Percentiles rank a stretch among this genome's conserved stretches.
Evolutionary conservation across 306 rosid species (phyloP).

Genomic region (Trifolium dubium): DNA sequence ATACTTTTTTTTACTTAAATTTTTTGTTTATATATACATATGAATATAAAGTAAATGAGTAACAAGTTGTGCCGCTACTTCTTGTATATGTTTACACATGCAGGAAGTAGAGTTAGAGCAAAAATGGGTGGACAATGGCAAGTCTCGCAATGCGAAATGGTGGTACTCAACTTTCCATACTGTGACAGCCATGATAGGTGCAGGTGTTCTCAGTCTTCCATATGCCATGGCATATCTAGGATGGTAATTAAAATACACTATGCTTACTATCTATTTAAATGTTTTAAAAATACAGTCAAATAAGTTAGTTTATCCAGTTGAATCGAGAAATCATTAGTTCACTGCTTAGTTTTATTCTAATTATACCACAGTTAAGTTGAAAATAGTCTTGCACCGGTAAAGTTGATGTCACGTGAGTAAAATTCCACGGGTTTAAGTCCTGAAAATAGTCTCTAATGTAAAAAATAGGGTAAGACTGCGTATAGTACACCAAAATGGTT

Average conservation of each 20-base stretch:
- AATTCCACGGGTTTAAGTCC: too few species aligned
- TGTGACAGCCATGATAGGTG: slow-evolving; percentile 94
- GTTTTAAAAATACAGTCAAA: background rate
- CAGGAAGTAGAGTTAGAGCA: slow-evolving; percentile 55
- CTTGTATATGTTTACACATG: background rate
- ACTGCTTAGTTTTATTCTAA: background rate
- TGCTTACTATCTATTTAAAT: background rate
- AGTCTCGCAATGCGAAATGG: slow-evolving; percentile 81
- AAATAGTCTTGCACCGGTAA: too few species aligned
- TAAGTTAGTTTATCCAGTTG: background rate
- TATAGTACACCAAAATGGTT: too few species aligned
- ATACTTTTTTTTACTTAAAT: background rate
- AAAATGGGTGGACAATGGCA: slow-evolving; percentile 67
- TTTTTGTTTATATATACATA: too few species aligned
- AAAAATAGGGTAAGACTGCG: too few species aligned
- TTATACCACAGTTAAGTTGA: background rate
- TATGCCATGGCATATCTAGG: slow-evolving; percentile 95
- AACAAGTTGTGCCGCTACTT: too few species aligned
- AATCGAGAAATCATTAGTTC: background rate
- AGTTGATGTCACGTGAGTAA: too few species aligned
- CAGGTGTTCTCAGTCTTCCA: slow-evolving; percentile 51
- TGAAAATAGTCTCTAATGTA: too few species aligned
- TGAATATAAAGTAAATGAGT: too few species aligned
- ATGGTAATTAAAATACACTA: slow-evolving; percentile 59
- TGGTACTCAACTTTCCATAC: slow-evolving; percentile 94